Evolutionary conservation across 2,329 filamentous ascomycete genomes (phyloP).

Genomic region (Xylaria sp.): DNA sequence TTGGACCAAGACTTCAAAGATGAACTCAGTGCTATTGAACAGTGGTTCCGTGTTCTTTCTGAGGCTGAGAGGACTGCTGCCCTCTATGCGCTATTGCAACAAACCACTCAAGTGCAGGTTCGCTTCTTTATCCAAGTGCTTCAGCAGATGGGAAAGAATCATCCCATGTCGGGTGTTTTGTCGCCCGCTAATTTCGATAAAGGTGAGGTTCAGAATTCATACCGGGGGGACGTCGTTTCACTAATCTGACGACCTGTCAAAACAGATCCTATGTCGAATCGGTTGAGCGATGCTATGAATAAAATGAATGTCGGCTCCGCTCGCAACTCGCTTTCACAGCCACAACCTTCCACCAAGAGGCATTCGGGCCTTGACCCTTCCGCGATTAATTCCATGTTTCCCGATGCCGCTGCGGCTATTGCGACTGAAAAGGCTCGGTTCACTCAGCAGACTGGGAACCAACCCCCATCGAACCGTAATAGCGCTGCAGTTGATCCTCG

Average conservation of each 20-base stretch:
- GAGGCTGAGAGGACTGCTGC: constrained; percentile 96
- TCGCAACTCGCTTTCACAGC: constrained; percentile 84
- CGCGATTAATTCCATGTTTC: constrained; percentile 99
- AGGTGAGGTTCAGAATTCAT: constrained; percentile 64
- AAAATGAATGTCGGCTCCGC: constrained; percentile 90
- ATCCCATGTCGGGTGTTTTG: constrained; percentile 94
- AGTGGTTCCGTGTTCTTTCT: constrained; percentile 98
- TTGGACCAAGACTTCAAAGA: constrained; percentile 99
- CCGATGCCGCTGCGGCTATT: constrained; percentile 97
- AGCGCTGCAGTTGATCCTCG: constrained; percentile 83
- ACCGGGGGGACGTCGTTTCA: background rate
- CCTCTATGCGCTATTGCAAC: constrained; percentile 92
- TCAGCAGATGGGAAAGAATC: constrained; percentile 98
- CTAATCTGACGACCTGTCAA: constrained; percentile 28
- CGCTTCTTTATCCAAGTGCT: constrained; percentile 99
- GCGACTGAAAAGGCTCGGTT: constrained; percentile 98
- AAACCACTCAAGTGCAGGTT: constrained; percentile 98
- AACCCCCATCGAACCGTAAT: constrained; percentile 91
- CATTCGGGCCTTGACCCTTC: constrained; percentile 94
- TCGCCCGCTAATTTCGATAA: constrained; percentile 98
- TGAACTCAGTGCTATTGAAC: constrained; percentile 97
- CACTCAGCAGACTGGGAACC: constrained; percentile 91
- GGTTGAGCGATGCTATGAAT: constrained; percentile 94
- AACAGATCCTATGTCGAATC: constrained; percentile 94
- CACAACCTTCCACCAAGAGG: constrained; percentile 82